A percentile compares a stretch with the other conserved stretches of the same genome.
Evolutionary conservation across 176 grass and related monocot genomes (phyloP).

Genomic region (Phyllostachys edulis): DNA sequence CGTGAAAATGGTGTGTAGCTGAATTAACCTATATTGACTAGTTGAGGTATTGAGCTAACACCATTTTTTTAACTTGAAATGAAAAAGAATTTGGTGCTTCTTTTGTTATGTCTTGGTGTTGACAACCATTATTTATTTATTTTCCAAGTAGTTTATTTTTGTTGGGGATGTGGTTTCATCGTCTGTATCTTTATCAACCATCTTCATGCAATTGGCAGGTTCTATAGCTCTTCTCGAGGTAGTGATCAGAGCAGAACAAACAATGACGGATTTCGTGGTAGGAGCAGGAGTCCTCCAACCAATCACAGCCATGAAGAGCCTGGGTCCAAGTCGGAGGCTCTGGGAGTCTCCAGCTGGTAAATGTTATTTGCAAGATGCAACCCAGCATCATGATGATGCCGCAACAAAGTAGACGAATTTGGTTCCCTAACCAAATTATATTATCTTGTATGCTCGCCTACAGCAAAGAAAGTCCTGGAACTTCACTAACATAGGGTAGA

Average conservation of each 20-base stretch:
- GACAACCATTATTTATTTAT: not conserved
- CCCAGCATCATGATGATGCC: constrained; percentile 28
- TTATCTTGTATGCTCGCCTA: not conserved
- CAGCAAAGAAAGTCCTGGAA: constrained; percentile 32
- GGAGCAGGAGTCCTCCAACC: constrained; percentile 55
- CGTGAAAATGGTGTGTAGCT: not conserved
- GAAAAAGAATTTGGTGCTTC: not conserved
- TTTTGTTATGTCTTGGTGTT: not conserved
- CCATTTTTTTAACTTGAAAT: not conserved
- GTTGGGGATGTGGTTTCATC: not conserved
- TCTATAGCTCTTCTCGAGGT: constrained; percentile 38
- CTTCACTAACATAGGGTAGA: constrained; percentile 42
- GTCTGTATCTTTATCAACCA: not conserved
- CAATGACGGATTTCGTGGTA: constrained; percentile 24
- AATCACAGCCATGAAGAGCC: not conserved
- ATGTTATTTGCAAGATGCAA: constrained; percentile 9
- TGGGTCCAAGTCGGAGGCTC: constrained; percentile 29
- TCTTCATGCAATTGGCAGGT: constrained; percentile 33
- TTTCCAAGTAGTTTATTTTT: not conserved
- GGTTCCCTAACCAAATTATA: constrained; percentile 32
- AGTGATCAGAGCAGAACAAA: constrained; percentile 32
- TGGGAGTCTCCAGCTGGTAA: constrained; percentile 53
- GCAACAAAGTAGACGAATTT: constrained; percentile 32
- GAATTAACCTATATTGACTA: not conserved
- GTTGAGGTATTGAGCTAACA: not conserved